These are phyloP conservation scores for Nyssa sinensis DNA, from an alignment of 148 eudicot species.

Conservation along the genomic window DNA sequence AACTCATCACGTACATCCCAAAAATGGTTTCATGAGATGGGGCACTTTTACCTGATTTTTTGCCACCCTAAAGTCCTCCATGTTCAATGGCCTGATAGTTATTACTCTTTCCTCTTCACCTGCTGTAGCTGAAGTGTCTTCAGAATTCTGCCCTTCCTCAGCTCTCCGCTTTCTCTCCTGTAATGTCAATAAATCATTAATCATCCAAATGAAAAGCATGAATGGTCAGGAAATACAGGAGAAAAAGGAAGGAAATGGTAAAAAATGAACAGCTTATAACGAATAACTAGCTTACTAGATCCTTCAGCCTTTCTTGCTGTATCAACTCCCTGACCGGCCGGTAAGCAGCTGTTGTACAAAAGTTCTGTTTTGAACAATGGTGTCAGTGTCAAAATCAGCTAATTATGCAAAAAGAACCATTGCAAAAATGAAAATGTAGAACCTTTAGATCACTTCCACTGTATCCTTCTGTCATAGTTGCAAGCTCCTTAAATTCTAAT, in stretches of 20 bases:
- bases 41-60: slow-evolving; percentile 58
- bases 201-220: not conserved
- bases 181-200: not conserved
- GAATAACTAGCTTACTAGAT: slow-evolving; percentile 43
- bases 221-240: not conserved
- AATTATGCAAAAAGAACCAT: not conserved
- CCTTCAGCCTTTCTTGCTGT: slow-evolving; percentile 76
- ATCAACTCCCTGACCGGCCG: slow-evolving; percentile 91
- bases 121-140: slow-evolving; percentile 18
- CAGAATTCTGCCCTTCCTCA: slow-evolving; percentile 30
- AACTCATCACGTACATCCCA: not conserved
- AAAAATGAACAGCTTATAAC: not conserved
- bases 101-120: slow-evolving; percentile 52
- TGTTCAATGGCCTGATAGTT: slow-evolving; percentile 65
- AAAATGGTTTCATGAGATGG: not conserved
- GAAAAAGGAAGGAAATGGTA: not conserved
- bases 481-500: slow-evolving; percentile 67
- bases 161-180: slow-evolving; percentile 54
- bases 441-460: slow-evolving; percentile 95
- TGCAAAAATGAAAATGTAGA: slow-evolving; percentile 2
- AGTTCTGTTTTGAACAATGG: slow-evolving; percentile 47
- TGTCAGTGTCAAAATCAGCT: slow-evolving; percentile 10
- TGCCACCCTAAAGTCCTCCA: slow-evolving; percentile 76
- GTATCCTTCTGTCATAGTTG: slow-evolving; percentile 81
- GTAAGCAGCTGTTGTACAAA: slow-evolving; percentile 96